These are phyloP conservation scores for Leishmania tropica DNA, from an alignment of 208 protist species.

Conservation along the genomic window DNA sequence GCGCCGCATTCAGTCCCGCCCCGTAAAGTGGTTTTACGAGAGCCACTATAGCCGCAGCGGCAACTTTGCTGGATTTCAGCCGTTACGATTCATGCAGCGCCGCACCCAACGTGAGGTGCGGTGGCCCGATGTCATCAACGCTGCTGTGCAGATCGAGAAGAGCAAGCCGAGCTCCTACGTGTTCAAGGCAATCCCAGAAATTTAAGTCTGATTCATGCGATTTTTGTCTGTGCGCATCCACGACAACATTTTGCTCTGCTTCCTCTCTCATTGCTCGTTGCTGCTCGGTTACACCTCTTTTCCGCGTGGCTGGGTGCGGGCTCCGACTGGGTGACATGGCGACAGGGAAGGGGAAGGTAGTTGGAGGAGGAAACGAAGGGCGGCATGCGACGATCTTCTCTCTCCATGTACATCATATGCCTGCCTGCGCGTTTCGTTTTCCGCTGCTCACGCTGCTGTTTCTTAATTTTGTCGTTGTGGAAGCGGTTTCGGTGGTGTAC, in stretches of 20 bases:
- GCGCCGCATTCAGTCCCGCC: constrained; percentile 87
- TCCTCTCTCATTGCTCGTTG: not conserved
- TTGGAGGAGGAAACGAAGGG: not conserved
- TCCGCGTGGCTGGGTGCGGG: not conserved
- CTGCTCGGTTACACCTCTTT: not conserved
- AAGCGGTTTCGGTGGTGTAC: not conserved
- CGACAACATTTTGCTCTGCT: not conserved
- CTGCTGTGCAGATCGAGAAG: constrained; percentile 87
- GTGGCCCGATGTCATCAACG: constrained; percentile 92
- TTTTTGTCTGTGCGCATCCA: not conserved
- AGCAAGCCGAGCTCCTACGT: constrained; percentile 83
- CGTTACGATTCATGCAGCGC: constrained; percentile 92
- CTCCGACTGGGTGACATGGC: not conserved
- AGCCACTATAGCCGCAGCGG: constrained; percentile 93
- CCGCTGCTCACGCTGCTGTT: not conserved
- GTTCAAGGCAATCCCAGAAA: constrained; percentile 91
- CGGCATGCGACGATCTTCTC: not conserved
- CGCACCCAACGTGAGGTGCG: constrained; percentile 88
- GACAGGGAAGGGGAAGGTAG: not conserved
- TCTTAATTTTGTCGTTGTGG: not conserved
- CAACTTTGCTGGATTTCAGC: constrained; percentile 90
- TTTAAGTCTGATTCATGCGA: constrained; percentile 32
- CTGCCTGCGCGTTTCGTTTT: not conserved
- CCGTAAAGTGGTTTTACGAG: constrained; percentile 95
- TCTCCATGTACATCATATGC: not conserved